Evolutionary conservation across 257 asterid genomes (phyloP).

Genomic region (Fraxinus quadrangulata): DNA sequence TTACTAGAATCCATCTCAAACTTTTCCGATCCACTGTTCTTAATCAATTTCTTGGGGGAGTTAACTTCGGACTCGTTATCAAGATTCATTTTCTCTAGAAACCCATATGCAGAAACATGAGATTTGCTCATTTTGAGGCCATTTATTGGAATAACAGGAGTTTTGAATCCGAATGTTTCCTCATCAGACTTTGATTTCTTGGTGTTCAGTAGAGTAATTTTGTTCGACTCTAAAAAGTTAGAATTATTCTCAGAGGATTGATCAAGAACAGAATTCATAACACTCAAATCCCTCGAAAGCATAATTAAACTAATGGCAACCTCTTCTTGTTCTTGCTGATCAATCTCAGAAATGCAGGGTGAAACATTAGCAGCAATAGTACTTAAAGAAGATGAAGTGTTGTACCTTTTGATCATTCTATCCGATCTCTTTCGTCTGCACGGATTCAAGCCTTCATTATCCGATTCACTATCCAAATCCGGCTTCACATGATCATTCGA

Average conservation of each 20-base stretch:
- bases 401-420: constrained; percentile 61
- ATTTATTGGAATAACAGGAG: constrained; percentile 24
- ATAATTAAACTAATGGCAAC: constrained; percentile 82
- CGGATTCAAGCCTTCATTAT: constrained; percentile 43
- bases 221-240: constrained; percentile 34
- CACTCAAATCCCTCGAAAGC: constrained; percentile 63
- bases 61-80: constrained; percentile 38
- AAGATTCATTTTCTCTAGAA: constrained; percentile 16
- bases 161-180: constrained; percentile 24
- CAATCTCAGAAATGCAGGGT: constrained; percentile 46
- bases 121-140: constrained; percentile 22
- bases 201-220: constrained; percentile 6
- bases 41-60: constrained; percentile 28
- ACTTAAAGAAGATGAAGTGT: constrained; percentile 41
- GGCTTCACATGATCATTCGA: constrained; percentile 30
- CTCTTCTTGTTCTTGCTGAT: constrained; percentile 69
- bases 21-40: constrained; percentile 23
- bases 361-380: constrained; percentile 30
- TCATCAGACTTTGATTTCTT: constrained; percentile 18
- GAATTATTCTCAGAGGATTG: constrained; percentile 44
- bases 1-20: constrained; percentile 27
- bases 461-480: constrained; percentile 53
- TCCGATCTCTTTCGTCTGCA: constrained; percentile 61
- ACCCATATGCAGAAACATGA: constrained; percentile 25
- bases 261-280: constrained; percentile 33